A percentile compares a stretch with the other conserved stretches of the same genome.
phyloP scores from a whole-genome alignment of 2,329 filamentous ascomycete species.

The Alternaria gaisen region DNA sequence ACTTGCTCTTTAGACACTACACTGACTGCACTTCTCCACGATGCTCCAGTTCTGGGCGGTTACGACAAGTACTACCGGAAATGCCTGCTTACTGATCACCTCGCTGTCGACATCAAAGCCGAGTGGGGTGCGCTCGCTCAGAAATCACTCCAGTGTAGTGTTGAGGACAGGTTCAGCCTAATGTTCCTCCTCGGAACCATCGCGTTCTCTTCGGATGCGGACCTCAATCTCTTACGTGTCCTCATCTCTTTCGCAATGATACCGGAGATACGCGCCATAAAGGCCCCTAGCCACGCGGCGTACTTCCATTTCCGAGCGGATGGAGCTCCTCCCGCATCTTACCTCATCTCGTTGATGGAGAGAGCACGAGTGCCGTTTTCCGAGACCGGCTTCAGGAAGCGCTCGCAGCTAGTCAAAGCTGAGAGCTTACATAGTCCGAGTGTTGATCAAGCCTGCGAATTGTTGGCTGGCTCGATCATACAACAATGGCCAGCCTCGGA shows the following conservation, averaged over 20 bases:
- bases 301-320: slow-evolving; percentile 48
- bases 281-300: slow-evolving; percentile 46
- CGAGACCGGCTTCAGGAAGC: slow-evolving; percentile 34
- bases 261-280: slow-evolving; percentile 50
- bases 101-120: slow-evolving; percentile 49
- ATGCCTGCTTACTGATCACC: slow-evolving; percentile 51
- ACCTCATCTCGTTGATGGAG: slow-evolving; percentile 20
- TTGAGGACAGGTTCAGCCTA: slow-evolving; percentile 46
- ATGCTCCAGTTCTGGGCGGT: slow-evolving; percentile 52
- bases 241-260: slow-evolving; percentile 58
- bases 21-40: slow-evolving; percentile 37
- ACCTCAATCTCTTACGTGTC: slow-evolving; percentile 55
- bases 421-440: slow-evolving; percentile 31
- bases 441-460: slow-evolving; percentile 42
- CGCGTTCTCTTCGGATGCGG: slow-evolving; percentile 51
- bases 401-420: slow-evolving; percentile 41
- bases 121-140: slow-evolving; percentile 58
- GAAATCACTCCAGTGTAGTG: slow-evolving; percentile 40
- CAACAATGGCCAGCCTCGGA: slow-evolving; percentile 51
- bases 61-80: slow-evolving; percentile 46
- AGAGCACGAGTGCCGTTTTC: slow-evolving; percentile 43
- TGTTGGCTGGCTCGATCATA: slow-evolving; percentile 53
- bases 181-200: slow-evolving; percentile 60
- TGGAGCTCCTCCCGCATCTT: slow-evolving; percentile 37
- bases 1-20: slow-evolving; percentile 10